Evolutionary conservation across 2,329 filamentous ascomycete species (phyloP).

Genomic region (Sporothrix dimorphospora): DNA sequence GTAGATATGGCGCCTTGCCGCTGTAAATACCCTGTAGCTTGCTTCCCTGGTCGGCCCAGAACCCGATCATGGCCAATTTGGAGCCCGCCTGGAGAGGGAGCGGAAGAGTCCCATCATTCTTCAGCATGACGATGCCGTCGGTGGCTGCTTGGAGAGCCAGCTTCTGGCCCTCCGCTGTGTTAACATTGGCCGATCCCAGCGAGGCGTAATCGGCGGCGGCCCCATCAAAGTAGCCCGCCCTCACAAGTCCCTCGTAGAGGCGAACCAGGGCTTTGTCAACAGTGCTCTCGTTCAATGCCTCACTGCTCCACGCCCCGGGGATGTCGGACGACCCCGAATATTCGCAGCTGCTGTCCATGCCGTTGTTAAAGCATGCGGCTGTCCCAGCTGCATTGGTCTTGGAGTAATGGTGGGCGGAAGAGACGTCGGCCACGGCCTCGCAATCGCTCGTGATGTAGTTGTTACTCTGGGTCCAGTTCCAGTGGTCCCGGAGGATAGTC

Average conservation of each 20-base stretch:
- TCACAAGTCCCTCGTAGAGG: constrained; percentile 59
- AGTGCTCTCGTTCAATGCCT: too few relatives aligned
- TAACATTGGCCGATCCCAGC: constrained; percentile 59
- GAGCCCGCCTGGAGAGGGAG: constrained; percentile 36
- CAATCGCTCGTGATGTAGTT: constrained; percentile 48
- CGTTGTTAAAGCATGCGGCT: constrained; percentile 42
- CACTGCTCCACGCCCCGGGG: too few relatives aligned
- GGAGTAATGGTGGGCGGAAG: constrained; percentile 35
- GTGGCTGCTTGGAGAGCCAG: constrained; percentile 60
- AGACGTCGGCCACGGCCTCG: constrained; percentile 33
- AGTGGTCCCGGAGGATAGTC: constrained; percentile 65
- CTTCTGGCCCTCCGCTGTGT: constrained; percentile 55
- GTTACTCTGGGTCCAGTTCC: constrained; percentile 62
- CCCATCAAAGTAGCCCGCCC: constrained; percentile 61
- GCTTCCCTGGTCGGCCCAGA: constrained; percentile 56
- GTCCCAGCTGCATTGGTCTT: constrained; percentile 31
- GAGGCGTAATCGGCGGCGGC: constrained; percentile 51
- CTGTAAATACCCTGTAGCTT: constrained; percentile 62
- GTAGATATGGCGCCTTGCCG: constrained; percentile 59
- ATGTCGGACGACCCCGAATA: too few relatives aligned
- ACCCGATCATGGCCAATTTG: constrained; percentile 51
- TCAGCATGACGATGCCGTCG: constrained; percentile 53
- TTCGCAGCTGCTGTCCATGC: constrained; percentile 27
- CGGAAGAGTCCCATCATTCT: constrained; percentile 57
- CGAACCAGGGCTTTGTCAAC: constrained; percentile 28